Evolutionary conservation across 768 basidiomycete species (phyloP).

Genomic region (Psilocybe azurescens): DNA sequence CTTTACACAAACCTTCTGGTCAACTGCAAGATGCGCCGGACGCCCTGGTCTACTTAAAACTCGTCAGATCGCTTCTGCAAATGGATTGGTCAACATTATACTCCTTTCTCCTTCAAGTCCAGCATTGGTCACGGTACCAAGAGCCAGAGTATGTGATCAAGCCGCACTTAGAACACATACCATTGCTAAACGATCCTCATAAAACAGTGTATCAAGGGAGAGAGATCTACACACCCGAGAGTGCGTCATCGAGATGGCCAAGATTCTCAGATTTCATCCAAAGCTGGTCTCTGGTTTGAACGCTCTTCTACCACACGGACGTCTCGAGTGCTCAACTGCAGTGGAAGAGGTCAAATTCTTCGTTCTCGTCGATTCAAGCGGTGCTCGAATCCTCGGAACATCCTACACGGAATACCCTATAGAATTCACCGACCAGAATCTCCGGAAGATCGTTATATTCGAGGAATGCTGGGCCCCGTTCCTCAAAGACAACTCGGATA

Average conservation of each 20-base stretch:
- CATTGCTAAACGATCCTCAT: not conserved
- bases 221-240: not conserved
- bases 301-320: slow-evolving; percentile 8
- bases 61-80: slow-evolving; percentile 1
- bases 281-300: slow-evolving; percentile 19
- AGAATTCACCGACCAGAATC: slow-evolving; percentile 5
- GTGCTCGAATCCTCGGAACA: slow-evolving; percentile 14
- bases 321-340: slow-evolving; percentile 18
- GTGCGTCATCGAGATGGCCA: slow-evolving; percentile 15
- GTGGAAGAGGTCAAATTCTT: slow-evolving; percentile 16
- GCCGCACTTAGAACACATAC: too few species aligned
- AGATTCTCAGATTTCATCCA: slow-evolving; percentile 10
- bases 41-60: not conserved
- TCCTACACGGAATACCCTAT: not conserved
- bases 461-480: slow-evolving; percentile 7
- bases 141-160: not conserved
- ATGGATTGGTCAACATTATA: not conserved
- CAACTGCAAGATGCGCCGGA: not conserved
- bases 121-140: not conserved
- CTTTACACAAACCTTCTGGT: not conserved
- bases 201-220: not conserved
- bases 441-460: not conserved
- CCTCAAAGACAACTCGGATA: slow-evolving; percentile 3
- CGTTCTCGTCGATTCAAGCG: slow-evolving; percentile 9
- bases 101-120: not conserved